A percentile compares a stretch with the other conserved stretches of the same genome.
phyloP scores from a whole-genome alignment of 257 asterid species.

The Solanum bulbocastanum region DNA sequence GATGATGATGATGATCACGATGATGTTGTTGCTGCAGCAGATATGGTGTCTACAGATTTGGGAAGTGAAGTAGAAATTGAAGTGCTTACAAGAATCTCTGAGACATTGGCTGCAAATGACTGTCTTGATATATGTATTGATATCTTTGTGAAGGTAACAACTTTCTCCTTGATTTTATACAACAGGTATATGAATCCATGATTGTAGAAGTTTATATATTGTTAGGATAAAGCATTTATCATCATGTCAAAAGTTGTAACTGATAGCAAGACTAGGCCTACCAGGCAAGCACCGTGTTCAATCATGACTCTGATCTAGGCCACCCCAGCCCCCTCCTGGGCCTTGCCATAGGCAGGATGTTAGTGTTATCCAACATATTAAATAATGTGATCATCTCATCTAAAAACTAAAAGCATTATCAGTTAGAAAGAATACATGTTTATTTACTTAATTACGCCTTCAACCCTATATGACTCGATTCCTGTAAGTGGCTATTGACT shows the following conservation, averaged over 20 bases:
- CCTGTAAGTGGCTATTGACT: neutral
- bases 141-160: constrained; percentile 57
- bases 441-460: neutral
- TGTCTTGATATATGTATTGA: constrained; percentile 79
- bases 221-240: neutral
- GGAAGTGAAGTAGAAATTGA: constrained; percentile 51
- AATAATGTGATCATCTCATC: neutral
- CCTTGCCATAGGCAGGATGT: neutral
- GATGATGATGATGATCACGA: neutral
- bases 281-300: neutral
- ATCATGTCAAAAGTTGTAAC: neutral
- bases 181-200: neutral
- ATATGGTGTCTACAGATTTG: constrained; percentile 17
- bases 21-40: neutral
- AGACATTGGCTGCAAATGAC: constrained; percentile 52
- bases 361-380: neutral
- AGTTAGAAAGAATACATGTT: neutral
- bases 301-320: neutral
- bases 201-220: neutral
- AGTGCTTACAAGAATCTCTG: constrained; percentile 46
- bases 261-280: neutral
- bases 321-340: neutral
- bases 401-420: neutral
- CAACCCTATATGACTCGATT: neutral
- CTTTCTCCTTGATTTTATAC: neutral